Evolutionary conservation across 192 early-diverging fungal species (phyloP), one percentile per base, ranked within the genome.

Genomic region (Backusella tarrabulga): DNA sequence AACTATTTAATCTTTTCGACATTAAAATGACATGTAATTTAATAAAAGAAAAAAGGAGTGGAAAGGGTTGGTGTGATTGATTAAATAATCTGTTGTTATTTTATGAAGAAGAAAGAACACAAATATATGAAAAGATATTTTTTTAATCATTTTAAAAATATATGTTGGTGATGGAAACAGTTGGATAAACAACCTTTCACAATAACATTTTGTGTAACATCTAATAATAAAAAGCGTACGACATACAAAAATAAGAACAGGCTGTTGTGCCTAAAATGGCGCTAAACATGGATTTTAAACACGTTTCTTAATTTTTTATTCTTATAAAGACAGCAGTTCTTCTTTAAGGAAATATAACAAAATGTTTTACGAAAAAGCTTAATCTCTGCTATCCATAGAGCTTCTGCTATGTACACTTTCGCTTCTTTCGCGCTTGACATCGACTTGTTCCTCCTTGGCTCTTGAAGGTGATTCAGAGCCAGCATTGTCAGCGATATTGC

Each of bases 271-370:
- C 56, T 63, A 63, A 63, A 63, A 63, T 63, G 56, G 56, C 2
- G 23, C 56, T 63, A 63, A 63, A 63, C 56, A 63, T 63, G 56
- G 56, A 63, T 63, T 63, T 63, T 29, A 12, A 63, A 63, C 56
- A 63, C 56, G 56, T 63, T 63, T 63, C 56, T 63, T 63, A 63
- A 63, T 63, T 63, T 63, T 63, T 63, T 63, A 63, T 63, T 63
- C 56, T 11, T 63, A 63, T 63, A 63, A 63, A 63, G 23, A 63
- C 56, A 63, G 56, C 56, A 29, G n/a, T 29, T 26, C 15, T 26
- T 63, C 56, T 14, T 29, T 23, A 14, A 60, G 8, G 21, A 23
- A 60, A 60, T 23, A 23, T 26, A 63, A 12, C 26, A 63, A 29
- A 63, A 29, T 8, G 23, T 23, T 63, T 29, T 12, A 63, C 56